These are phyloP conservation scores for Nicotiana knightiana DNA, from an alignment of 257 asterid species.

Conservation along the genomic window DNA sequence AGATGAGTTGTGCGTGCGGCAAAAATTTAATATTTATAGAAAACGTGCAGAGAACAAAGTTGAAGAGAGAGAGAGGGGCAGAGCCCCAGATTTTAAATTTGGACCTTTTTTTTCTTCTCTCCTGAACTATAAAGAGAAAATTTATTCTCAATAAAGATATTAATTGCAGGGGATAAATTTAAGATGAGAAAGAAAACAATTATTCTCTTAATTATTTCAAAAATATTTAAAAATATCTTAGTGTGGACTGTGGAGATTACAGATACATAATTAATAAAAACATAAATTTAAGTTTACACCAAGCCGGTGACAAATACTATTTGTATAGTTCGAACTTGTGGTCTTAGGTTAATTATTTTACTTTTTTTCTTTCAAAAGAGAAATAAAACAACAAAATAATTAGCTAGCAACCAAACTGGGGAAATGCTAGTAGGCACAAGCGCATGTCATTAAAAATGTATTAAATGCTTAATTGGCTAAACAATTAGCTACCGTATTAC, in stretches of 20 bases:
- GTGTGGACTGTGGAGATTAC: not conserved
- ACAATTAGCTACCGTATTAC: too few species aligned
- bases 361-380: too few species aligned
- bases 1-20: constrained; percentile 20
- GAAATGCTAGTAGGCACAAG: too few species aligned
- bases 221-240: not conserved
- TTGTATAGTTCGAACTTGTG: too few species aligned
- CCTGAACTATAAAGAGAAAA: not conserved
- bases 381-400: too few species aligned
- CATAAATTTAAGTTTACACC: too few species aligned
- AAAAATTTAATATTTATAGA: not conserved
- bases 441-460: too few species aligned
- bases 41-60: constrained; percentile 37
- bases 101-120: not conserved
- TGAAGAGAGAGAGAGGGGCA: not conserved
- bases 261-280: not conserved
- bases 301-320: too few species aligned
- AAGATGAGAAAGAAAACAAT: not conserved
- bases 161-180: too few species aligned
- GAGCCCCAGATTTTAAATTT: not conserved
- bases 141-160: not conserved
- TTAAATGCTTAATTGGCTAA: too few species aligned
- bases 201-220: not conserved
- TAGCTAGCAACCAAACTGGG: too few species aligned
- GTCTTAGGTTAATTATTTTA: too few species aligned